These are phyloP conservation scores for Clonostachys sp. DNA, from an alignment of 2,329 filamentous ascomycete genomes.

Conservation along the genomic window DNA sequence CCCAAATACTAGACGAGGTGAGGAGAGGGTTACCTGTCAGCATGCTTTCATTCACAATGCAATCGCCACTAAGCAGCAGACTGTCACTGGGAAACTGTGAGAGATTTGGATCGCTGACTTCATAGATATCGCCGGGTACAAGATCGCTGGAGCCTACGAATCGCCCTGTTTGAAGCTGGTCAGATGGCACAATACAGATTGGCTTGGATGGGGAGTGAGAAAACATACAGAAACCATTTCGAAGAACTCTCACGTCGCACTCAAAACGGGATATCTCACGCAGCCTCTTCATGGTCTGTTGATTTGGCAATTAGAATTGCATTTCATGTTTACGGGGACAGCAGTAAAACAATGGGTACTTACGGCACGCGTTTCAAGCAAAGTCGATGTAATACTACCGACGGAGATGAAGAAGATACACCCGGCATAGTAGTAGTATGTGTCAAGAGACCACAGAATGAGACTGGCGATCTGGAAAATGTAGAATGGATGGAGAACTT, in stretches of 20 bases:
- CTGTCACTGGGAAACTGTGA: slow-evolving; percentile 90
- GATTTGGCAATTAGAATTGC: neutral
- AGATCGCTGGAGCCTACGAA: slow-evolving; percentile 82
- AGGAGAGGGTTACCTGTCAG: slow-evolving; percentile 31
- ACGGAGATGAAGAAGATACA: slow-evolving; percentile 95
- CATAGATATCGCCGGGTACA: slow-evolving; percentile 93
- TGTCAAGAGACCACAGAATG: slow-evolving; percentile 87
- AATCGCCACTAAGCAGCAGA: slow-evolving; percentile 85
- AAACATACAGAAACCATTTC: slow-evolving; percentile 72
- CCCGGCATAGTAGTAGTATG: slow-evolving; percentile 96
- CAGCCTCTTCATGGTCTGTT: slow-evolving; percentile 75
- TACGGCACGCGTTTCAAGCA: slow-evolving; percentile 66
- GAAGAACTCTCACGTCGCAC: slow-evolving; percentile 88
- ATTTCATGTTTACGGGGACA: neutral
- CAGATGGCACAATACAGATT: neutral
- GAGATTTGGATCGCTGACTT: slow-evolving; percentile 89
- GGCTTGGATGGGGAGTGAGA: too few relatives aligned
- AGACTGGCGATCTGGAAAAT: slow-evolving; percentile 96
- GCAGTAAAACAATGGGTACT: neutral
- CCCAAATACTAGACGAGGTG: too few relatives aligned
- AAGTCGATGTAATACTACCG: slow-evolving; percentile 83
- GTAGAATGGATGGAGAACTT: slow-evolving; percentile 97
- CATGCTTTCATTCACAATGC: slow-evolving; percentile 99
- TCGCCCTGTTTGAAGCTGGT: slow-evolving; percentile 21
- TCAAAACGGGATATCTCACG: slow-evolving; percentile 92